Evolutionary conservation across 2,329 filamentous ascomycete genomes (phyloP).

Genomic region (Macrophomina phaseolina): DNA sequence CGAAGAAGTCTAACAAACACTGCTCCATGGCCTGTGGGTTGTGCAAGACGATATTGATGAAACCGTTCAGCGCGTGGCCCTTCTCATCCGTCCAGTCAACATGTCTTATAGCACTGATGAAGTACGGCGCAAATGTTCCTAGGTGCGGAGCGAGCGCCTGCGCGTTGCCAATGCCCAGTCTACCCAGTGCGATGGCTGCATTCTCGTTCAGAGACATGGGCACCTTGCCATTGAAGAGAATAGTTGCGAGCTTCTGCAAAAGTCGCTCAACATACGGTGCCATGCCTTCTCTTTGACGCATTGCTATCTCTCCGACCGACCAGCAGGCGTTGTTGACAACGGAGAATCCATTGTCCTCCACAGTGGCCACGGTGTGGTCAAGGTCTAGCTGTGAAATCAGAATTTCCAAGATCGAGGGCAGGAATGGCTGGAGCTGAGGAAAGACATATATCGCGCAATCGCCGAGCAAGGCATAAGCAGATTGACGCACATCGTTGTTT

Average conservation of each 20-base stretch:
- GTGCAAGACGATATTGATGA: conserved; percentile 79
- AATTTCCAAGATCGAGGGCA: conserved; percentile 77
- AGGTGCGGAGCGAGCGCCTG: conserved; percentile 80
- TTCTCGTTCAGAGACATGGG: conserved; percentile 91
- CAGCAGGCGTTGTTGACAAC: conserved; percentile 99
- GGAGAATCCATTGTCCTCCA: conserved; percentile 83
- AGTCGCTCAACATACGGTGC: conserved; percentile 77
- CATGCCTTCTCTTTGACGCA: conserved; percentile 76
- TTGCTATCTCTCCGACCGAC: conserved; percentile 90
- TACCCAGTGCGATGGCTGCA: conserved; percentile 88
- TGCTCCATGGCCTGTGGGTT: conserved; percentile 94
- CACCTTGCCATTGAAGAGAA: conserved; percentile 83
- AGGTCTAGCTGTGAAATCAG: conserved; percentile 89
- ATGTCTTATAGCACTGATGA: conserved; percentile 80
- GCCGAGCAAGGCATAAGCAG: conserved; percentile 90
- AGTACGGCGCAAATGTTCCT: conserved; percentile 78
- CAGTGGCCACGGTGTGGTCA: conserved; percentile 70
- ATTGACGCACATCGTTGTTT: conserved; percentile 92
- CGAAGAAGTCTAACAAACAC: conserved; percentile 81
- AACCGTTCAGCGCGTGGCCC: conserved; percentile 88
- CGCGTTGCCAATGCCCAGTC: conserved; percentile 80
- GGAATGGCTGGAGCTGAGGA: conserved; percentile 74
- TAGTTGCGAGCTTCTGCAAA: conserved; percentile 77
- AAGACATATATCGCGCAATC: conserved; percentile 96
- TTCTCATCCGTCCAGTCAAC: conserved; percentile 93